These are phyloP conservation scores for Saitozyma podzolica DNA, from an alignment of 768 basidiomycete species.

Conservation along the genomic window DNA sequence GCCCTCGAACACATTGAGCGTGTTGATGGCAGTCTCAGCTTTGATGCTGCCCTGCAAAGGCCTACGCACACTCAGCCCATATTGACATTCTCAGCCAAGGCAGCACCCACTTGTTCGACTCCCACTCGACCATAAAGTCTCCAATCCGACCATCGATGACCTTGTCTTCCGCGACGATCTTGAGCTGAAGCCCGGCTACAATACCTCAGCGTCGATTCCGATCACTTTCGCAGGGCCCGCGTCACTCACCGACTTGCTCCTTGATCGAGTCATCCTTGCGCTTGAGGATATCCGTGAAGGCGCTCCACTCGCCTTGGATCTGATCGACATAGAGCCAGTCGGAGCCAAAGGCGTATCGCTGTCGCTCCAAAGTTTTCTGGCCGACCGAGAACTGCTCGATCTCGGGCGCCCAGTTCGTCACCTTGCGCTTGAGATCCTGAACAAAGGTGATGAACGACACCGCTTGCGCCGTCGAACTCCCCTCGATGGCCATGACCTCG, in stretches of 20 bases:
- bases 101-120: slow-evolving; percentile 66
- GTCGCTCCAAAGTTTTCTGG: slow-evolving; percentile 95
- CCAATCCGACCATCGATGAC: slow-evolving; percentile 94
- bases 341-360: slow-evolving; percentile 92
- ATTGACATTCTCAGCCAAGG: neutral
- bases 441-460: slow-evolving; percentile 99
- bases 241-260: slow-evolving; percentile 83
- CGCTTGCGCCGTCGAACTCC: slow-evolving; percentile 89
- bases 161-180: slow-evolving; percentile 99
- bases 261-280: slow-evolving; percentile 98
- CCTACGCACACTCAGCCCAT: slow-evolving; percentile 7
- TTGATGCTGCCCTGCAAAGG: slow-evolving; percentile 96
- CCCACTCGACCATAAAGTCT: slow-evolving; percentile 90
- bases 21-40: slow-evolving; percentile 93
- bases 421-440: slow-evolving; percentile 96
- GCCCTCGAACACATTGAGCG: slow-evolving; percentile 91
- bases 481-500: slow-evolving; percentile 95
- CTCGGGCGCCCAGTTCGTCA: slow-evolving; percentile 93
- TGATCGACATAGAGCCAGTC: slow-evolving; percentile 99
- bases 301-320: slow-evolving; percentile 95
- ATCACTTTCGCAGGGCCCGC: neutral
- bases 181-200: slow-evolving; percentile 90
- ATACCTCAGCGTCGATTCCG: slow-evolving; percentile 1
- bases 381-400: slow-evolving; percentile 91
- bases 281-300: slow-evolving; percentile 96